A percentile compares a stretch with the other conserved stretches of the same genome.
phyloP scores from a whole-genome alignment of 371 early-diverging fungal genomes.

The Rhizopus microsporus region DNA sequence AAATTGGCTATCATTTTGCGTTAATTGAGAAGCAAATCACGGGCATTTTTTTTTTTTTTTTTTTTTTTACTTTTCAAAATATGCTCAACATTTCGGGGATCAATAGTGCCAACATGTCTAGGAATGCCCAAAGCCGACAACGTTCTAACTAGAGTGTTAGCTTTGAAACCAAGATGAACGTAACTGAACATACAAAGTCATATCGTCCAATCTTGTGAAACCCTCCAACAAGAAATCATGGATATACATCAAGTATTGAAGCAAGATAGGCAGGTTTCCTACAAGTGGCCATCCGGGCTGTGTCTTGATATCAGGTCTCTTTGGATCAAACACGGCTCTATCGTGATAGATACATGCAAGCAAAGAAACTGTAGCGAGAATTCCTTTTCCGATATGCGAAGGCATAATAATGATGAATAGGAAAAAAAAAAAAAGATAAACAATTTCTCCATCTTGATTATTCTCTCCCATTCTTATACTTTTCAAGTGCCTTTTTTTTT shows the following conservation, averaged over 20 bases:
- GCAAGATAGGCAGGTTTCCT: constrained; percentile 22
- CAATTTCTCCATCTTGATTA: neutral
- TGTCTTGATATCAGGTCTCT: constrained; percentile 15
- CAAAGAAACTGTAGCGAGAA: constrained; percentile 16
- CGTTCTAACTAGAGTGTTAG: constrained; percentile 5
- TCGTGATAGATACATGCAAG: constrained; percentile 28
- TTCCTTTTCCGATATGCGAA: constrained; percentile 16
- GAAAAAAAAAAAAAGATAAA: neutral
- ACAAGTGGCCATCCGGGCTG: constrained; percentile 27
- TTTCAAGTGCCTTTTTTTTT: no score
- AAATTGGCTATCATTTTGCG: constrained; percentile 40
- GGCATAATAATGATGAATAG: neutral
- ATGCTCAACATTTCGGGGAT: constrained; percentile 24
- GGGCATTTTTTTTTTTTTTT: neutral
- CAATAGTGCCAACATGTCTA: constrained; percentile 14
- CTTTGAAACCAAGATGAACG: neutral
- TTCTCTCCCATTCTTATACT: neutral
- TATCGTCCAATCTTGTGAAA: constrained; percentile 16
- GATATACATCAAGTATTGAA: constrained; percentile 15
- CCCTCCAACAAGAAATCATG: constrained; percentile 28
- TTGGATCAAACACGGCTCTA: constrained; percentile 22
- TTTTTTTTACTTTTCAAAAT: constrained; percentile 7
- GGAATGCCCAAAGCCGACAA: constrained; percentile 22
- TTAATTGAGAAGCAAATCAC: constrained; percentile 9
- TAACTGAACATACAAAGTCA: constrained; percentile 16